These are phyloP conservation scores for Pseudofabraea citricarpa DNA, from an alignment of 2,329 filamentous ascomycete genomes.

Conservation along the genomic window DNA sequence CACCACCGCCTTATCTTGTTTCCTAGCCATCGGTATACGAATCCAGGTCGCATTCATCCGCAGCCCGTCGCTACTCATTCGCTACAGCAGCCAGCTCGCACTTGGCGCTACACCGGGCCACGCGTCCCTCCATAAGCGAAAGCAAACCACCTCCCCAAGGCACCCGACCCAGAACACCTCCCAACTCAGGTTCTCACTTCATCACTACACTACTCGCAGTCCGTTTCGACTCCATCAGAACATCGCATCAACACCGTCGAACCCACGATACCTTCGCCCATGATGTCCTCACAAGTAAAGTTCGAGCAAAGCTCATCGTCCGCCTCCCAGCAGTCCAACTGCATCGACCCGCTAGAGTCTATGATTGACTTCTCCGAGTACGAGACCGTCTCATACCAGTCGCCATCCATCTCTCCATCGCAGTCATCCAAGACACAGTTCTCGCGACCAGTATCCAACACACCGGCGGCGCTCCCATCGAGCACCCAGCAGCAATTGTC, in stretches of 20 bases:
- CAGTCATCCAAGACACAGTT: slow-evolving; percentile 50
- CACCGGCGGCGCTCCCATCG: slow-evolving; percentile 48
- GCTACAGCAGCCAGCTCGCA: background rate
- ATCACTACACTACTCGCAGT: background rate
- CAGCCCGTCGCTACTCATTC: background rate
- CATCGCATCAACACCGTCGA: background rate
- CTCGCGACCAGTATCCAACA: slow-evolving; percentile 43
- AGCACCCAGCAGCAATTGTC: slow-evolving; percentile 56
- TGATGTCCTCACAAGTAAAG: slow-evolving; percentile 20
- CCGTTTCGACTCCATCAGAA: background rate
- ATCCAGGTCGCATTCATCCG: background rate
- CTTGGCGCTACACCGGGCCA: background rate
- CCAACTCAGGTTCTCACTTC: background rate
- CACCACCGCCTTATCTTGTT: too few species aligned
- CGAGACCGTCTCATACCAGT: slow-evolving; percentile 55
- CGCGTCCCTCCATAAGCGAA: background rate
- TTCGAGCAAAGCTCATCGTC: slow-evolving; percentile 11
- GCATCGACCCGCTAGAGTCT: slow-evolving; percentile 41
- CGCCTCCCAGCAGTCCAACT: slow-evolving; percentile 18
- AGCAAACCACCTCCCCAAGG: background rate
- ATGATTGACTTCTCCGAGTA: slow-evolving; percentile 60
- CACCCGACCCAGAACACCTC: background rate
- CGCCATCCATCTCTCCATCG: slow-evolving; percentile 54
- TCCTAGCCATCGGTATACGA: background rate
- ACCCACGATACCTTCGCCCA: slow-evolving; percentile 2